phyloP scores from a whole-genome alignment of 2,329 filamentous ascomycete species.

The Penicillium sp. region DNA sequence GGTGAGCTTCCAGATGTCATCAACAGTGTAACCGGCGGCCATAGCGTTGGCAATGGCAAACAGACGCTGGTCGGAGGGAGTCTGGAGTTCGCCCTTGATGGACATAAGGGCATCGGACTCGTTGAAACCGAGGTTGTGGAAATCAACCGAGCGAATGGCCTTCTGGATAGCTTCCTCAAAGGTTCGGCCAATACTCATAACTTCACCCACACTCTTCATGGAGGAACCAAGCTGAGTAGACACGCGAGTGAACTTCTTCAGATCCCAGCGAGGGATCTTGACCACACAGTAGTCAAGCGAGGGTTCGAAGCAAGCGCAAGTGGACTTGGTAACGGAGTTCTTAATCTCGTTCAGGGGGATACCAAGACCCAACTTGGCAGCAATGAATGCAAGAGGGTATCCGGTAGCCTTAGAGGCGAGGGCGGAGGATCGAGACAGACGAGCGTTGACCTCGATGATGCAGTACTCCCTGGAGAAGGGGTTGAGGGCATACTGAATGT shows the following conservation, averaged over 20 bases:
- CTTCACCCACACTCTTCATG: slow-evolving; percentile 99
- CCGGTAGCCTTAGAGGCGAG: slow-evolving; percentile 96
- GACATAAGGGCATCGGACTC: slow-evolving; percentile 90
- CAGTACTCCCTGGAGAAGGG: slow-evolving; percentile 95
- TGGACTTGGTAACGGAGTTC: slow-evolving; percentile 93
- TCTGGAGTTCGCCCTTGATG: slow-evolving; percentile 93
- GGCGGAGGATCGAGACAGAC: slow-evolving; percentile 91
- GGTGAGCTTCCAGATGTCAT: slow-evolving; percentile 97
- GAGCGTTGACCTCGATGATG: slow-evolving; percentile 98
- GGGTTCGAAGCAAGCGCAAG: slow-evolving; percentile 96
- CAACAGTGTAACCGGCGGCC: slow-evolving; percentile 86
- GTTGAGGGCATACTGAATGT: slow-evolving; percentile 97
- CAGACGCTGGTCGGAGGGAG: slow-evolving; percentile 92
- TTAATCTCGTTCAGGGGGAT: slow-evolving; percentile 95
- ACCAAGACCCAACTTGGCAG: slow-evolving; percentile 89
- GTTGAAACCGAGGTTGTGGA: slow-evolving; percentile 91
- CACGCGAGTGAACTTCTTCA: slow-evolving; percentile 98
- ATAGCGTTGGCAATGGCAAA: slow-evolving; percentile 98
- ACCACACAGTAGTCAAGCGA: slow-evolving; percentile 97
- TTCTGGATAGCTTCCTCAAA: slow-evolving; percentile 99
- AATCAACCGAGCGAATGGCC: slow-evolving; percentile 92
- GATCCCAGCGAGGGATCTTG: slow-evolving; percentile 97
- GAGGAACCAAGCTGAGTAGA: slow-evolving; percentile 94
- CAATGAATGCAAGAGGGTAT: slow-evolving; percentile 93
- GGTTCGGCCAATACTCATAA: slow-evolving; percentile 95